Evolutionary conservation across 768 basidiomycete genomes (phyloP), one percentile per base, ranked within the genome.

Genomic region (Boletus tomentosulus): DNA sequence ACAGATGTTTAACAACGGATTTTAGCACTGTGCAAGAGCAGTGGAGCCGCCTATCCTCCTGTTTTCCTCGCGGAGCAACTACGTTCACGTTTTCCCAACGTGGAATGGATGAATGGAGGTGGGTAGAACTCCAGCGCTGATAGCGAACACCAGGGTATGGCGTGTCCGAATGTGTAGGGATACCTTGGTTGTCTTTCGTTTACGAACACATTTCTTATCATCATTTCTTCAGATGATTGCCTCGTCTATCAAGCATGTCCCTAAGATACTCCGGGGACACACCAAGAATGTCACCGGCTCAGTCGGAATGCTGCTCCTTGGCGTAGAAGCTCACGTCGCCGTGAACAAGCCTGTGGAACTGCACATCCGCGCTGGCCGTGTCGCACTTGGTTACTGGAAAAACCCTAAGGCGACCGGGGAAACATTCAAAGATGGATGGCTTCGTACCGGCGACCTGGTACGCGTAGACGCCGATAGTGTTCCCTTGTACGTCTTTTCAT

Each of bases 31-130:
- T 89, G 1, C 63, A 68, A 7, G 2, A 68, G 63, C 6, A 78
- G 76, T 54, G 87, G 86, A 6, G 88, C 85, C 0, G 86, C 87
- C 2, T 82, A 87, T 61, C 77, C 89, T 22, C 84, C 88, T 1
- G 76, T 78, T 1, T 73, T 79, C 22, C 73, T 90, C 6, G 71
- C 70, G 0, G 64, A 69, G 16, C 76, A 75, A 48, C 62, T 85
- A 13, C 61, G n/a, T 47, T 62, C 45, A 42, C 80, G 58, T 6
- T 53, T 77, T 11, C 71, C 77, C 0, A 54, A 62, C 25, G 67
- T 73, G 6, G 62, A 67, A 0, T 57, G 62, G 0, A 63, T 81
- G 7, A 42, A 56, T 0, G 79, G 82, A 74, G 85, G 84, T 85
- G 45, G 11, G 72, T 60, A 30, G 27, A 34, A 31, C 30, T 31